phyloP scores from a whole-genome alignment of 2,329 filamentous ascomycete species.

The Fusarium concolor region DNA sequence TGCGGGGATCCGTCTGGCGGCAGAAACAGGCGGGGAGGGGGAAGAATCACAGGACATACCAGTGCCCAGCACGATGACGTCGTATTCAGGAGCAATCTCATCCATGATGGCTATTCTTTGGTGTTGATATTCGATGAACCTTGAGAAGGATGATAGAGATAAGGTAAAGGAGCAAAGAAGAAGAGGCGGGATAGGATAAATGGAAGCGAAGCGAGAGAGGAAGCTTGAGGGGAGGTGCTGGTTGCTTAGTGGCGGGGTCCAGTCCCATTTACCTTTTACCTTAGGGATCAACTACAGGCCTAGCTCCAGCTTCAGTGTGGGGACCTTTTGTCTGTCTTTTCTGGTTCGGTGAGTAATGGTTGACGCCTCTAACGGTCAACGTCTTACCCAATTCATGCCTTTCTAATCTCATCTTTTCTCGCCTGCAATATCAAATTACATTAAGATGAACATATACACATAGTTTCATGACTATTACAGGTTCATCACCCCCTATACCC shows the following conservation, averaged over 20 bases:
- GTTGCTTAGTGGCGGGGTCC: constrained; percentile 46
- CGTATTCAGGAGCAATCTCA: constrained; percentile 98
- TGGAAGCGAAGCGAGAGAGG: constrained; percentile 35
- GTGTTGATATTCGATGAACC: constrained; percentile 20
- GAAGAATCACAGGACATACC: constrained; percentile 68
- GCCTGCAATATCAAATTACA: constrained; percentile 24
- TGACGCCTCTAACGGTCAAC: constrained; percentile 24
- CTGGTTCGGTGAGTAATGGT: constrained; percentile 17
- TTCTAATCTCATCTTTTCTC: constrained; percentile 30
- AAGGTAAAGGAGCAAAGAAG: constrained; percentile 4
- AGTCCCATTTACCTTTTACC: constrained; percentile 45
- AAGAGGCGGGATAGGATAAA: constrained; percentile 37
- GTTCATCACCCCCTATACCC: constrained; percentile 12
- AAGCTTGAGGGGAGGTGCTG: constrained; percentile 41
- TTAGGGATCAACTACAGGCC: constrained; percentile 41
- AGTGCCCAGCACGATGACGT: constrained; percentile 98
- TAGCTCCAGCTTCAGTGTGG: constrained; percentile 36
- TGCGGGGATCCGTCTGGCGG: constrained; percentile 39
- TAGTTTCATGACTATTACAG: constrained; percentile 2
- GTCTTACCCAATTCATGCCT: constrained; percentile 33
- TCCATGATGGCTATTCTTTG: constrained; percentile 72
- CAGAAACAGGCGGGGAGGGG: constrained; percentile 28
- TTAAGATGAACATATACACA: constrained; percentile 6
- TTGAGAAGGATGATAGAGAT: constrained; percentile 12
- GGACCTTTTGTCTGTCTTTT: constrained; percentile 20